These are phyloP conservation scores for Neurospora sp. DNA, from an alignment of 495 filamentous ascomycete species.

Conservation along the genomic window DNA sequence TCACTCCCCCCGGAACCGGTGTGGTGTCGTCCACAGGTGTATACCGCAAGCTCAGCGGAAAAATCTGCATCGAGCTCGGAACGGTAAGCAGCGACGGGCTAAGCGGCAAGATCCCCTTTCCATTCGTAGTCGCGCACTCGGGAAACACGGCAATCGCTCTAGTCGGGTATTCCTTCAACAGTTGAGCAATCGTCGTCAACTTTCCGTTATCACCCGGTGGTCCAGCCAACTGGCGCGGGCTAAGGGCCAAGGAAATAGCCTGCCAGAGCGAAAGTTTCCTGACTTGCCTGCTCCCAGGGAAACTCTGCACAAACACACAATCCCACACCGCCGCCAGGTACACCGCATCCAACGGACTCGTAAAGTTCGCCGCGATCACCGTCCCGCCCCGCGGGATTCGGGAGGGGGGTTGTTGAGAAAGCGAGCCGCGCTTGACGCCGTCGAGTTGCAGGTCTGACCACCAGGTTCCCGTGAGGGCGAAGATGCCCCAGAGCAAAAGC, in stretches of 20 bases:
- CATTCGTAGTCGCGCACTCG: conserved; percentile 90
- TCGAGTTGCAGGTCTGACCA: conserved; percentile 97
- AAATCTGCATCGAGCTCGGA: conserved; percentile 59
- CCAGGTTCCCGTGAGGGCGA: conserved; percentile 85
- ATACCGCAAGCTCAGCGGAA: conserved; percentile 82
- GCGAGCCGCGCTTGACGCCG: conserved; percentile 76
- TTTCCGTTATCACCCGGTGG: conserved; percentile 28
- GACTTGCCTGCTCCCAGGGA: conserved; percentile 62
- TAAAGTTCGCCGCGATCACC: conserved; percentile 83
- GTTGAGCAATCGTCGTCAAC: conserved; percentile 49
- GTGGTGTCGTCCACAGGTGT: conserved; percentile 84
- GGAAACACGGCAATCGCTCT: conserved; percentile 78
- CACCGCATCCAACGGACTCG: conserved; percentile 82
- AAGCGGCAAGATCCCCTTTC: conserved; percentile 78
- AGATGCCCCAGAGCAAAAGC: conserved; percentile 72
- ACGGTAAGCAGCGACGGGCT: conserved; percentile 60
- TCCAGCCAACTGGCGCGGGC: conserved; percentile 41
- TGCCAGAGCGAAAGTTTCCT: conserved; percentile 63
- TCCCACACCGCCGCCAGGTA: conserved; percentile 97
- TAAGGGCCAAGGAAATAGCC: conserved; percentile 66
- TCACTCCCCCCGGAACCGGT: conserved; percentile 53
- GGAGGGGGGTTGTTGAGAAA: conserved; percentile 47
- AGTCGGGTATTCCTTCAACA: conserved; percentile 58
- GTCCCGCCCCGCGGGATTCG: conserved; percentile 65
- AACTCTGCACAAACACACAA: conserved; percentile 80